Evolutionary conservation across 306 rosid species (phyloP).

Genomic region (Castanopsis chinensis): DNA sequence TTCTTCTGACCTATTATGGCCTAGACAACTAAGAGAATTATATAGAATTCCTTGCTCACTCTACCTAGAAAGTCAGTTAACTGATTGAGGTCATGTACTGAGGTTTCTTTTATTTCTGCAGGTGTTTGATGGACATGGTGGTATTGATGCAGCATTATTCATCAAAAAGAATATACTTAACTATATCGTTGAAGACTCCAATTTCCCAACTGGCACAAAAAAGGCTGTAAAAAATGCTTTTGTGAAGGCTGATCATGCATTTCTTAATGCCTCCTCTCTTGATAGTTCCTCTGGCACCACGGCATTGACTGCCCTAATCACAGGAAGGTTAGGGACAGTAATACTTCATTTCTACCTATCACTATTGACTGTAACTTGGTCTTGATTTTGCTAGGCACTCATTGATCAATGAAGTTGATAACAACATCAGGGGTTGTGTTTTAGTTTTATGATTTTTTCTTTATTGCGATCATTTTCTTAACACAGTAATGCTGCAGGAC

Average conservation of each 20-base stretch:
- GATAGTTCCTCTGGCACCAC: constrained; percentile 73
- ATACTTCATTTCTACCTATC: background rate
- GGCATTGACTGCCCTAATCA: constrained; percentile 41
- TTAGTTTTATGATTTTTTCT: background rate
- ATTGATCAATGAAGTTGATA: background rate
- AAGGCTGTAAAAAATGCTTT: constrained; percentile 54
- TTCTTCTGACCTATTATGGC: background rate
- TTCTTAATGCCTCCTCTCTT: constrained; percentile 51
- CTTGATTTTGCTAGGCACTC: background rate
- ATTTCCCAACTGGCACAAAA: constrained; percentile 42
- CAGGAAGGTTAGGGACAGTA: constrained; percentile 46
- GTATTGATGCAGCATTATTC: constrained; percentile 64
- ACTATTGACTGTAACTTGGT: background rate
- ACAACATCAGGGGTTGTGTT: background rate
- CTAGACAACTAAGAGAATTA: background rate
- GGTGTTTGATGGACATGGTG: constrained; percentile 82
- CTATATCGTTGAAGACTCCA: constrained; percentile 48
- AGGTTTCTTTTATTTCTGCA: constrained; percentile 18
- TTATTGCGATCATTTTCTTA: background rate
- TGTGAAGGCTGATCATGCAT: constrained; percentile 58
- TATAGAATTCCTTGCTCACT: background rate
- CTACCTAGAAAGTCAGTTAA: background rate
- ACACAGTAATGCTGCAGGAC: constrained; percentile 31
- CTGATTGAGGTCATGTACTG: constrained; percentile 16
- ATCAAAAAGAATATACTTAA: constrained; percentile 47